Evolutionary conservation across 192 early-diverging fungal genomes (phyloP), one percentile per base, ranked within the genome.

Genomic region (Gonapodya sp.): DNA sequence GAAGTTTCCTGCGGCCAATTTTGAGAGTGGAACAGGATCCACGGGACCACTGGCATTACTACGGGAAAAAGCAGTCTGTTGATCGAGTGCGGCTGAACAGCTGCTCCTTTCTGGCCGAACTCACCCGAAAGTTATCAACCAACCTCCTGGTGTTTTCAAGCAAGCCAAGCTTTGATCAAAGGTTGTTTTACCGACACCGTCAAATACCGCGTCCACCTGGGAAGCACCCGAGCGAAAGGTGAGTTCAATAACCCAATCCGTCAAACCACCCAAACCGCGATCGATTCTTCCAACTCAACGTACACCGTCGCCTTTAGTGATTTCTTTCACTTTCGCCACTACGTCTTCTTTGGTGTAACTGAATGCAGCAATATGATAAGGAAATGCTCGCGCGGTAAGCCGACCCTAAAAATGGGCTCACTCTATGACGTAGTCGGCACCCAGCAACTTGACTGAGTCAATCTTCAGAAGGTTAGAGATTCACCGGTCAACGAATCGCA

Each of bases 151-250:
- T 2, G 31, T 33, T 34, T 77, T 77, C 30, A 92, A 80, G 31
- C 87, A 91, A 18, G 88, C 84, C 2, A 96, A 83, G 18, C 92
- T 93, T 1, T 86, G 87, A 64, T 93, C 91, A 83, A 94, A 98
- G 0, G 96, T 96, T 0, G 90, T 83, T 81, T 92, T 93, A n/a
- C 97, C 97, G n/a, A 98, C 93, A 35, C 95, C 94, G 81, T 98
- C 97, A 81, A 89, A 94, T 34, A 95, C 94, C 31, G 88, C 94
- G 46, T 95, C 89, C 24, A 93, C 93, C 24, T 95, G 84, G 18
- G 30, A n/a, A 24, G n/a, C 24, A 73, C 24, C 24, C n/a, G 24
- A 73, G n/a, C n/a, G n/a, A n/a, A n/a, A n/a, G n/a, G n/a, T n/a
- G n/a, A n/a, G n/a, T n/a, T n/a, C n/a, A n/a, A n/a, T n/a, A n/a